phyloP scores from a whole-genome alignment of 768 basidiomycete species.

The Tricholoma matsutake region DNA sequence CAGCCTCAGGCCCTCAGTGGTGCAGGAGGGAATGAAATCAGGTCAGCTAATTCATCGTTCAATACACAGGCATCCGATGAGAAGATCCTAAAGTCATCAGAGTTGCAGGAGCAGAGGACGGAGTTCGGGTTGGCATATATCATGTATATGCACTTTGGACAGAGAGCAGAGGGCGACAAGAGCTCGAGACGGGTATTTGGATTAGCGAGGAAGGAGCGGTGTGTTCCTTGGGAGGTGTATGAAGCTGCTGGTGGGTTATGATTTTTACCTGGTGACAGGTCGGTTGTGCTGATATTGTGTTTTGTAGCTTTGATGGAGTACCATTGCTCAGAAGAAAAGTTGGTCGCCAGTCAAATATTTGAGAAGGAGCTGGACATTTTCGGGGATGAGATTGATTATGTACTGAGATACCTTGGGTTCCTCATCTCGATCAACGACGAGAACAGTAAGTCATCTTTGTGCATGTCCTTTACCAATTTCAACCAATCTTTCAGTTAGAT shows the following conservation, averaged over 20 bases:
- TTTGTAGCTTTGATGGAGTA: constrained; percentile 90
- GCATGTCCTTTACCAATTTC: constrained; percentile 2
- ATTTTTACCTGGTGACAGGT: background rate
- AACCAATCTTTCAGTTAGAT: constrained; percentile 46
- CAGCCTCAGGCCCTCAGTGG: background rate
- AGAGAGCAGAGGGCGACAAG: constrained; percentile 85
- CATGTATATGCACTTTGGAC: constrained; percentile 91
- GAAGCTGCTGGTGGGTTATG: constrained; percentile 76
- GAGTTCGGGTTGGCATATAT: constrained; percentile 81
- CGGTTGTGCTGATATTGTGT: background rate
- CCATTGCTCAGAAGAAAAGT: constrained; percentile 75
- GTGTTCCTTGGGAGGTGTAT: constrained; percentile 88
- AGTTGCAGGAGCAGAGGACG: constrained; percentile 52
- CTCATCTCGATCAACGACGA: constrained; percentile 93
- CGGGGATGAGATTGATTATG: constrained; percentile 84
- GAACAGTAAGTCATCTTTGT: constrained; percentile 62
- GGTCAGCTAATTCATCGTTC: constrained; percentile 38
- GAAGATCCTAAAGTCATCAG: constrained; percentile 51
- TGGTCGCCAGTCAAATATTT: constrained; percentile 87
- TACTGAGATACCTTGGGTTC: constrained; percentile 88
- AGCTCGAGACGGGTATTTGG: constrained; percentile 71
- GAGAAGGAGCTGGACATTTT: constrained; percentile 88
- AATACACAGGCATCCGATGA: constrained; percentile 50
- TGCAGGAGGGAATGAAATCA: constrained; percentile 20
- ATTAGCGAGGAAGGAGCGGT: constrained; percentile 73